Conservation (phyloP, 148 eudicot species). For the Chenopodium album region DNA sequence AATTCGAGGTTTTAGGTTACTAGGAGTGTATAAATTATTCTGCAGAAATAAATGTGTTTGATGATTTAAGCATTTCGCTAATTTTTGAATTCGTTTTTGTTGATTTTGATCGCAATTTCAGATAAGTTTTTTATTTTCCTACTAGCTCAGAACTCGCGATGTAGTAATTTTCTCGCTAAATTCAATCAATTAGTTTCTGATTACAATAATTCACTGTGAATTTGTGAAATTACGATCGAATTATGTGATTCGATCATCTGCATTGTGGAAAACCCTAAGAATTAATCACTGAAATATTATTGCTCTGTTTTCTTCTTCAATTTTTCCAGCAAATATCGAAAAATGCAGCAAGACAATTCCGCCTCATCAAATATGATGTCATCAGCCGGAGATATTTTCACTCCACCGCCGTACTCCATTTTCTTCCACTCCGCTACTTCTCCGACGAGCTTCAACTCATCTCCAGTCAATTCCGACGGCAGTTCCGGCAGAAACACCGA, state of each 20-base stretch:
- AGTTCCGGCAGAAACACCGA: not conserved
- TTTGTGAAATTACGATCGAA: not conserved
- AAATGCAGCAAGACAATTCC: slow-evolving; percentile 19
- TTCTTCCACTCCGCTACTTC: slow-evolving; percentile 24
- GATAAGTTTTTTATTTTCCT: not conserved
- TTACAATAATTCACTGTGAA: not conserved
- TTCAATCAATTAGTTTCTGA: not conserved
- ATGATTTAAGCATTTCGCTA: too few species aligned
- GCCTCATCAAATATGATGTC: not conserved
- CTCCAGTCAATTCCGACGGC: not conserved
- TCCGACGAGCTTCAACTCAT: slow-evolving; percentile 4
- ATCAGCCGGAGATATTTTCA: slow-evolving; percentile 8
- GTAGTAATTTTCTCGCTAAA: not conserved
- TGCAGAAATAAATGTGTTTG: too few species aligned
- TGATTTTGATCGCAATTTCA: not conserved
- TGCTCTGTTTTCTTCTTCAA: slow-evolving; percentile 2
- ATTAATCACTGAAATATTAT: not conserved
- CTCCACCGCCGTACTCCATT: slow-evolving; percentile 24
- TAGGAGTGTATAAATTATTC: too few species aligned
- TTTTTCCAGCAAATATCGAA: not conserved
- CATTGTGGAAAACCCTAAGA: not conserved
- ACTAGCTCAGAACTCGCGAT: not conserved
- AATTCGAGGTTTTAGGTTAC: not conserved
- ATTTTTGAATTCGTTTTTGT: too few species aligned
- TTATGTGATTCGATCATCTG: not conserved